phyloP scores from a whole-genome alignment of 768 basidiomycete species.

The Cyathus striatus region DNA sequence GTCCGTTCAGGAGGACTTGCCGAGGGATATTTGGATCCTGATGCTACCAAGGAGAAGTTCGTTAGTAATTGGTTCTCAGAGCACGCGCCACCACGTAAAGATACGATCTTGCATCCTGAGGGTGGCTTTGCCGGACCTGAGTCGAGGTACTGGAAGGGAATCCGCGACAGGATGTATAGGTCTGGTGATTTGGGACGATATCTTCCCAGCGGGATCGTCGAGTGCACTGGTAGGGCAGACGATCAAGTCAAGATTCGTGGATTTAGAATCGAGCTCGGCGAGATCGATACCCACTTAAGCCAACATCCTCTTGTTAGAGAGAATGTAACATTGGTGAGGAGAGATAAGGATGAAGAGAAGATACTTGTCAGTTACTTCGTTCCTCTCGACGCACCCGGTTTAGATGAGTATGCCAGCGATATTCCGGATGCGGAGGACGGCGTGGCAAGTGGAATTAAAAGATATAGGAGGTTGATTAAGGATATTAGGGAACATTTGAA shows the following conservation, averaged over 20 bases:
- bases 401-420: constrained; percentile 72
- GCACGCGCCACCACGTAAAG: constrained; percentile 43
- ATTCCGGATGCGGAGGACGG: constrained; percentile 52
- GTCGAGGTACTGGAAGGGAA: constrained; percentile 85
- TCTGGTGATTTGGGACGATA: constrained; percentile 97
- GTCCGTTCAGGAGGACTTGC: constrained; percentile 94
- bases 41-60: constrained; percentile 86
- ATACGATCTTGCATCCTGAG: constrained; percentile 66
- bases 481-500: constrained; percentile 94
- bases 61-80: constrained; percentile 88
- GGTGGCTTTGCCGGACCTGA: constrained; percentile 61
- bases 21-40: constrained; percentile 87
- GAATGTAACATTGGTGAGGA: constrained; percentile 92
- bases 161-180: constrained; percentile 96
- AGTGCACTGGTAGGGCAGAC: constrained; percentile 95
- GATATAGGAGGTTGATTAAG: constrained; percentile 85
- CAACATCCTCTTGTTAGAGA: constrained; percentile 93
- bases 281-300: constrained; percentile 94
- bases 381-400: constrained; percentile 63
- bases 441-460: constrained; percentile 70
- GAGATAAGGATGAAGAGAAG: constrained; percentile 99
- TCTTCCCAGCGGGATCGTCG: constrained; percentile 85
- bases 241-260: constrained; percentile 99
- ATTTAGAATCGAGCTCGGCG: constrained; percentile 96
- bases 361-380: constrained; percentile 97